phyloP scores from a whole-genome alignment of 768 basidiomycete species.

The Galerina marginata region DNA sequence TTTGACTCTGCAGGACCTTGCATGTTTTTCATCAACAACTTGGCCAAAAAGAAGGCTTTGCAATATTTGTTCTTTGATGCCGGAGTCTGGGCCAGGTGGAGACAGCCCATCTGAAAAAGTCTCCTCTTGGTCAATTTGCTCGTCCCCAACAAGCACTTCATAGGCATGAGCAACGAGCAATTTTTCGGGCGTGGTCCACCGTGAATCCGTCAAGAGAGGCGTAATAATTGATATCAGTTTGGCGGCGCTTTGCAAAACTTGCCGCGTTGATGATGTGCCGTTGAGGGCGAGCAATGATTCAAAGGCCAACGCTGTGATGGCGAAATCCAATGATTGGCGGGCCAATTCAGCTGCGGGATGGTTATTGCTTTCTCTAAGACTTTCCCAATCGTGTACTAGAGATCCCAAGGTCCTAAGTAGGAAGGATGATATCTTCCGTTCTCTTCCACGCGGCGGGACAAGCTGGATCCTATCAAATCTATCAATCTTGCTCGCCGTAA shows the following conservation, averaged over 20 bases:
- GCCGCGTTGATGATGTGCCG: conserved; percentile 62
- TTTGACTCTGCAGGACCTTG: conserved; percentile 33
- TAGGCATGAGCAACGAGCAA: conserved; percentile 68
- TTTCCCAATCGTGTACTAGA: conserved; percentile 53
- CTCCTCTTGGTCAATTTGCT: conserved; percentile 33
- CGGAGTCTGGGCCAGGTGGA: conserved; percentile 51
- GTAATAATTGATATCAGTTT: conserved; percentile 47
- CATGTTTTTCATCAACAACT: conserved; percentile 9
- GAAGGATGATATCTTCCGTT: conserved; percentile 66
- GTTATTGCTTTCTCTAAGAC: conserved; percentile 30
- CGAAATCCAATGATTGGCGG: conserved; percentile 72
- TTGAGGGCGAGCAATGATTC: conserved; percentile 70
- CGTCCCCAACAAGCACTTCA: conserved; percentile 62
- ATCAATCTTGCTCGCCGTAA: background rate
- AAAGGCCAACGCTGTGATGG: conserved; percentile 68
- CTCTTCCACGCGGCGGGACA: conserved; percentile 57
- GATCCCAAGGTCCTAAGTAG: conserved; percentile 67
- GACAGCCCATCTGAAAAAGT: conserved; percentile 51
- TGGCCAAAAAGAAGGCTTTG: conserved; percentile 35
- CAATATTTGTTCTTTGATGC: conserved; percentile 66
- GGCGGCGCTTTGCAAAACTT: conserved; percentile 67
- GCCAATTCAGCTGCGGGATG: conserved; percentile 65
- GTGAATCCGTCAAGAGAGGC: conserved; percentile 43
- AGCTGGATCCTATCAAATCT: conserved; percentile 32
- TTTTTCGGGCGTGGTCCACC: conserved; percentile 69